Evolutionary conservation across 352 stramenopile genomes (phyloP).

Genomic region (Globisporangium cederbergense): DNA sequence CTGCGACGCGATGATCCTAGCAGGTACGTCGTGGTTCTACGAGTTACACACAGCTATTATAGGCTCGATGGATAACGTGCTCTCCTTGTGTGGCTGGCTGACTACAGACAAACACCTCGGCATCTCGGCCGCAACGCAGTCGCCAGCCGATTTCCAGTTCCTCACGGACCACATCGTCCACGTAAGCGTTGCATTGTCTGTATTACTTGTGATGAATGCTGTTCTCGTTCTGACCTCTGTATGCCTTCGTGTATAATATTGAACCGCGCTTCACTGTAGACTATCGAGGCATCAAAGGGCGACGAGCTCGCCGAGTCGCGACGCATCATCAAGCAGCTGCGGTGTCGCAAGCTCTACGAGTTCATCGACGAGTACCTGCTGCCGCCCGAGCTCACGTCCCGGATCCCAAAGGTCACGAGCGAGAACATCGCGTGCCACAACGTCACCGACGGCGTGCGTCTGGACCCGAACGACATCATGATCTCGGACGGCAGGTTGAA

Average conservation of each 20-base stretch:
- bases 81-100: neutral
- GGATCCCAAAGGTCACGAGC: constrained; percentile 50
- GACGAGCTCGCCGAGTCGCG: constrained; percentile 42
- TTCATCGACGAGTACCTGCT: constrained; percentile 85
- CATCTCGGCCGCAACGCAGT: constrained; percentile 63
- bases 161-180: constrained; percentile 75
- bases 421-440: constrained; percentile 62
- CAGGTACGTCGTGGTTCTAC: constrained; percentile 21
- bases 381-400: constrained; percentile 43
- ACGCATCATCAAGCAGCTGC: constrained; percentile 67
- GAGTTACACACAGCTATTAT: no score
- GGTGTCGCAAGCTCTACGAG: constrained; percentile 74
- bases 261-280: constrained; percentile 16
- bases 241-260: neutral
- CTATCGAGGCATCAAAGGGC: constrained; percentile 76
- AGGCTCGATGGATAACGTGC: no score
- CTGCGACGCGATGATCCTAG: constrained; percentile 78
- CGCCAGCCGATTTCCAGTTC: constrained; percentile 66
- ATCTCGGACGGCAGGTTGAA: constrained; percentile 75
- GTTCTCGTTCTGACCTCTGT: no score
- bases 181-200: constrained; percentile 21
- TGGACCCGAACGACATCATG: constrained; percentile 79
- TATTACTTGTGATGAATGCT: no score
- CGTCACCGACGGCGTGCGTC: constrained; percentile 27
- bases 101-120: constrained; percentile 57